Percentiles rank a stretch among this genome's conserved stretches.
Evolutionary conservation across 1,284 basidiomycete species (phyloP).

Genomic region (Meira nashicola): DNA sequence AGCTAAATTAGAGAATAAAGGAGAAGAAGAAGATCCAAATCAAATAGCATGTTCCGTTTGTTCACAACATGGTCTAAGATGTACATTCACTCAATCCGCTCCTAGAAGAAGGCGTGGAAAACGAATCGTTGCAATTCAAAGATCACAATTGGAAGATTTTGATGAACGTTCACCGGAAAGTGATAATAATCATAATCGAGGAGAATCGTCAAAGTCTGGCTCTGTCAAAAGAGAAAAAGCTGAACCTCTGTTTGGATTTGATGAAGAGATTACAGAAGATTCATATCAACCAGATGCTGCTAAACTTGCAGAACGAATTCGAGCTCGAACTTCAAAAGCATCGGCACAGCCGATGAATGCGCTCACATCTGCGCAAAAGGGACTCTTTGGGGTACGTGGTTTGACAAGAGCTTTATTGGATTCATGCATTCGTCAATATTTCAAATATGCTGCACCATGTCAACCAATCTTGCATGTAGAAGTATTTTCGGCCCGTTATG

Average conservation of each 20-base stretch:
- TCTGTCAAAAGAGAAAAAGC: not conserved
- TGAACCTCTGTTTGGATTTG: not conserved
- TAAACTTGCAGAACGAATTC: not conserved
- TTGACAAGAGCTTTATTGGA: conserved; percentile 9
- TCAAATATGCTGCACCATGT: conserved; percentile 1
- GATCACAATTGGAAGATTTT: not conserved
- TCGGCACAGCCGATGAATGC: not conserved
- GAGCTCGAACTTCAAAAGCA: not conserved
- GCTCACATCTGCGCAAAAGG: not conserved
- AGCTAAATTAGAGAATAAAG: conserved; percentile 6
- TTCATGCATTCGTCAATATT: conserved; percentile 5
- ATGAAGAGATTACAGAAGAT: not conserved
- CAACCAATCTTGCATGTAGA: conserved; percentile 8
- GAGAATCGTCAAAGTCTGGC: no score
- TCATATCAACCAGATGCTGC: not conserved
- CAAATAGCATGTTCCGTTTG: conserved; percentile 7
- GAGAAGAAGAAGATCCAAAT: not conserved
- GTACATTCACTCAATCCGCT: conserved; percentile 8
- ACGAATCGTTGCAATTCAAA: conserved; percentile 9
- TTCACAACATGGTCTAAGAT: conserved; percentile 5
- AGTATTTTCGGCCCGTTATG: conserved; percentile 6
- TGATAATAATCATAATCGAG: not conserved
- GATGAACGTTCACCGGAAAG: not conserved
- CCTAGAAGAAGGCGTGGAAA: conserved; percentile 7
- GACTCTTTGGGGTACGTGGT: conserved; percentile 1